A percentile compares a stretch with the other conserved stretches of the same genome.
Evolutionary conservation across 163 green algal species (phyloP).

Genomic region (Chlorella variabilis): DNA sequence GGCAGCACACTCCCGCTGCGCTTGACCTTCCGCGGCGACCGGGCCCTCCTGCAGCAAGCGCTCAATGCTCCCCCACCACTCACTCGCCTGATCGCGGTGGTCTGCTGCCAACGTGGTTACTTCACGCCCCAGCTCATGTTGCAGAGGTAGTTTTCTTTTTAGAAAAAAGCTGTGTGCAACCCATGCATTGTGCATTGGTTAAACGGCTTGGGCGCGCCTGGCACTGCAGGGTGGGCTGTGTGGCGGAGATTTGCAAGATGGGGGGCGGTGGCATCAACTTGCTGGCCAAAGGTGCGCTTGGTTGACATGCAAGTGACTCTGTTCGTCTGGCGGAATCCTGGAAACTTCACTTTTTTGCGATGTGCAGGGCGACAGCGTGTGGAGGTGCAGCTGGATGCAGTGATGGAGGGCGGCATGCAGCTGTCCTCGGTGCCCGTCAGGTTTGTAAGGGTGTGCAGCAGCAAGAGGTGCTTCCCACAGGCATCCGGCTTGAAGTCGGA

Average conservation of each 20-base stretch:
- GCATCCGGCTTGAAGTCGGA: not conserved
- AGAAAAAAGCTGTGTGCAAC: too few relatives aligned
- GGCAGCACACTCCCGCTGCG: constrained; percentile 49
- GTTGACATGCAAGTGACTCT: not conserved
- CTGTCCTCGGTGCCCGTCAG: constrained; percentile 28
- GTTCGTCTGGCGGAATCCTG: too few relatives aligned
- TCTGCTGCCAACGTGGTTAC: constrained; percentile 32
- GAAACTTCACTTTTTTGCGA: too few relatives aligned
- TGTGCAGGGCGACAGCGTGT: constrained; percentile 24
- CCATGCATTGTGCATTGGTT: too few relatives aligned
- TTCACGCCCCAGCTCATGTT: constrained; percentile 31
- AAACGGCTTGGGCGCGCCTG: not conserved
- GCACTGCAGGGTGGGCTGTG: constrained; percentile 33
- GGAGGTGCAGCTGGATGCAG: constrained; percentile 29
- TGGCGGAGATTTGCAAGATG: constrained; percentile 36
- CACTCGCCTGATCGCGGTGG: constrained; percentile 48
- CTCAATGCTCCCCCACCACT: constrained; percentile 38
- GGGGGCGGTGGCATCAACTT: constrained; percentile 22
- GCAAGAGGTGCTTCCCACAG: not conserved
- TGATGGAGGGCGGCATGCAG: constrained; percentile 5
- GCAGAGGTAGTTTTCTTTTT: constrained; percentile 8
- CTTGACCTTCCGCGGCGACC: constrained; percentile 29
- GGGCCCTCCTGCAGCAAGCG: constrained; percentile 28
- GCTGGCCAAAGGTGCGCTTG: constrained; percentile 24
- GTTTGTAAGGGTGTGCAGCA: not conserved